Conservation (phyloP, 805 yeast genomes). For the Kuraishia floccosa region DNA sequence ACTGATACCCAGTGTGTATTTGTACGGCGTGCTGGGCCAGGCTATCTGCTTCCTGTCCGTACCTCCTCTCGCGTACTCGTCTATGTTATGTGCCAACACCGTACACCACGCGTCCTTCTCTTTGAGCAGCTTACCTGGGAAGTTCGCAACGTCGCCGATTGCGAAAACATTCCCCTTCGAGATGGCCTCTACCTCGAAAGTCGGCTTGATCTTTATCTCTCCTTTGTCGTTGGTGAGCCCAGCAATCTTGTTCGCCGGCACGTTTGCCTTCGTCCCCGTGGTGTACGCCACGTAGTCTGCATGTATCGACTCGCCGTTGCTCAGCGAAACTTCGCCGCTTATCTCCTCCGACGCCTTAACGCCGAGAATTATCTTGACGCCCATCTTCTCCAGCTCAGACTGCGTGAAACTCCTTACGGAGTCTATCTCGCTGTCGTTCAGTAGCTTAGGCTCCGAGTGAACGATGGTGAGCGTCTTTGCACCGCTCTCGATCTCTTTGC, state of each 20-base stretch:
- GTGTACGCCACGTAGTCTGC: slow-evolving; percentile 5
- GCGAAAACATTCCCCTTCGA: slow-evolving; percentile 16
- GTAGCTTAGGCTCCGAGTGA: neutral
- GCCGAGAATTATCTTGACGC: neutral
- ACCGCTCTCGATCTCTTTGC: slow-evolving; percentile 1
- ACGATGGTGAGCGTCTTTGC: neutral
- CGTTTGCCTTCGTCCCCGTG: slow-evolving; percentile 5
- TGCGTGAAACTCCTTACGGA: neutral
- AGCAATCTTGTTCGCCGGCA: neutral
- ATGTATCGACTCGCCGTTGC: slow-evolving; percentile 3
- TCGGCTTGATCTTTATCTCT: slow-evolving; percentile 8
- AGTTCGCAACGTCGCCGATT: slow-evolving; percentile 19
- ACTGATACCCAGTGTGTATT: slow-evolving; percentile 6
- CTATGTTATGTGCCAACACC: slow-evolving; percentile 9
- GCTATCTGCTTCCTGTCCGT: slow-evolving; percentile 1
- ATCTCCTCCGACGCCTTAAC: neutral
- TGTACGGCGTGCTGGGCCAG: slow-evolving; percentile 1
- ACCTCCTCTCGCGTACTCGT: neutral
- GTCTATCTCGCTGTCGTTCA: neutral
- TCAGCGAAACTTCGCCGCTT: neutral
- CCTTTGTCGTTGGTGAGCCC: slow-evolving; percentile 6
- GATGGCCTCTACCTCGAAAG: slow-evolving; percentile 10
- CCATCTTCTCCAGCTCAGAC: neutral
- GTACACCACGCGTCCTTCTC: slow-evolving; percentile 7
- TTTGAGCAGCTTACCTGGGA: slow-evolving; percentile 11